Evolutionary conservation across 306 rosid species (phyloP).

Genomic region (Cucumis cinereus): DNA sequence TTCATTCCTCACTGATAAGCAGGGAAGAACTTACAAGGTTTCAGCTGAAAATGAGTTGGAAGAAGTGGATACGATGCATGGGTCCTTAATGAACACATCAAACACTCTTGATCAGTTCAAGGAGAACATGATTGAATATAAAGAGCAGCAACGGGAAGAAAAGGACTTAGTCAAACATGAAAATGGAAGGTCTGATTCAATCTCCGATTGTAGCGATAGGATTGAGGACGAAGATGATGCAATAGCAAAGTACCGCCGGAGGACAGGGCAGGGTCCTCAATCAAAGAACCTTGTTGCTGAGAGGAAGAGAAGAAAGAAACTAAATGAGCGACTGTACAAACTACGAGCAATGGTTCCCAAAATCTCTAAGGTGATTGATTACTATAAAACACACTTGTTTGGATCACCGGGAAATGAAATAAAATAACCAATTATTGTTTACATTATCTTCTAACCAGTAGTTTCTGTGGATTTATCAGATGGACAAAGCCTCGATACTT

Average conservation of each 20-base stretch:
- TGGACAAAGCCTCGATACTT: constrained; percentile 76
- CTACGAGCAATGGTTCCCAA: constrained; percentile 87
- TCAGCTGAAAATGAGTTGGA: constrained; percentile 16
- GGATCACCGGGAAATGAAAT: not conserved
- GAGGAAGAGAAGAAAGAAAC: constrained; percentile 91
- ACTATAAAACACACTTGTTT: not conserved
- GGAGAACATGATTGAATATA: constrained; percentile 27
- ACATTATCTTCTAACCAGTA: constrained; percentile 2
- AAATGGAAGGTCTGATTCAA: constrained; percentile 44
- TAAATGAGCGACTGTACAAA: constrained; percentile 65
- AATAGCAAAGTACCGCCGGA: constrained; percentile 47
- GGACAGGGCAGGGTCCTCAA: constrained; percentile 59
- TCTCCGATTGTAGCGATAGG: constrained; percentile 86
- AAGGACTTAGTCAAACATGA: constrained; percentile 37
- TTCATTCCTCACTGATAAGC: constrained; percentile 35
- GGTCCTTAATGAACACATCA: constrained; percentile 20
- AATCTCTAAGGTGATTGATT: constrained; percentile 53
- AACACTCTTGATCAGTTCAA: constrained; percentile 16
- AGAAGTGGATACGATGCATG: constrained; percentile 22
- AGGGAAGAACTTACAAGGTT: constrained; percentile 17
- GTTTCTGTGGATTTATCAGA: constrained; percentile 17
- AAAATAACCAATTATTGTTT: not conserved
- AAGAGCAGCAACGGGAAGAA: constrained; percentile 39
- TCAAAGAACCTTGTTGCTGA: constrained; percentile 80
- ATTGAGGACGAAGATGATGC: constrained; percentile 65